Percentiles rank a stretch among this genome's conserved stretches.
phyloP scores from a whole-genome alignment of 331 rosid genomes.

The Telfairia occidentalis region DNA sequence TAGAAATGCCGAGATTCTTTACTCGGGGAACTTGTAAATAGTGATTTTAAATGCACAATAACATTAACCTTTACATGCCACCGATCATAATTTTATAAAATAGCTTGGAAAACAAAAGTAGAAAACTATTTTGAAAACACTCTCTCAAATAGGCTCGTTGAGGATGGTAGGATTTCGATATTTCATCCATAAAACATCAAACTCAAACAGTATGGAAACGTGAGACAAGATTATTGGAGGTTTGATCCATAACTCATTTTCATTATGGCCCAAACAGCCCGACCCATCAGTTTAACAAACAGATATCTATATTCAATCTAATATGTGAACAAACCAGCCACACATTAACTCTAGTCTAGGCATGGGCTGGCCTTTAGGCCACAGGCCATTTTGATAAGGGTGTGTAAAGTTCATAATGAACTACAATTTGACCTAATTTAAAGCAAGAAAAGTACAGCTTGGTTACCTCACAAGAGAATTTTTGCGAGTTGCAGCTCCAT shows the following conservation, averaged over 20 bases:
- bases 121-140: neutral
- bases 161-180: neutral
- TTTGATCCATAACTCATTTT: neutral
- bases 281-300: neutral
- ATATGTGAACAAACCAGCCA: neutral
- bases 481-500: slow-evolving; percentile 56
- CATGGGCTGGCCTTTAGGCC: neutral
- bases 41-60: neutral
- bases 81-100: neutral
- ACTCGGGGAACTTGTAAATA: no score
- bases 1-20: neutral
- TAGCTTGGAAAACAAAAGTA: neutral
- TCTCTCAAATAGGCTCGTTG: neutral
- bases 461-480: slow-evolving; percentile 48
- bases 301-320: neutral
- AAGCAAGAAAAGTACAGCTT: neutral
- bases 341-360: neutral
- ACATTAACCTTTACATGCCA: neutral
- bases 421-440: neutral
- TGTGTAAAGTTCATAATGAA: neutral
- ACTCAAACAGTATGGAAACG: neutral
- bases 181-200: neutral
- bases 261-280: neutral
- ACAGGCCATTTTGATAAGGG: neutral
- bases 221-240: neutral